phyloP scores from a whole-genome alignment of 2,329 filamentous ascomycete species.

The Claviceps humidiphila region DNA sequence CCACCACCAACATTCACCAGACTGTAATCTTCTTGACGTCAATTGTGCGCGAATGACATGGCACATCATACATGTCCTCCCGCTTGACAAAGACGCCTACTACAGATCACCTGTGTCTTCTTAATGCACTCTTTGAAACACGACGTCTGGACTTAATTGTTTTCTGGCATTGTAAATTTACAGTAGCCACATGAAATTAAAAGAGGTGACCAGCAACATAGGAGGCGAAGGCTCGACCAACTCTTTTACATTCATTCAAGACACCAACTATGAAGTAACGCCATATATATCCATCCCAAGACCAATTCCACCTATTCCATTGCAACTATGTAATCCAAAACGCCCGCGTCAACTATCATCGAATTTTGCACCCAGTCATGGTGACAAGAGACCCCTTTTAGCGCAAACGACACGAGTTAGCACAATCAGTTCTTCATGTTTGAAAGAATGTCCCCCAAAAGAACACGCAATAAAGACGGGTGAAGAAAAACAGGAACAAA shows the following conservation, averaged over 20 bases:
- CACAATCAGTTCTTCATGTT: neutral
- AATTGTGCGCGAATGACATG: no score
- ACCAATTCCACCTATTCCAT: neutral
- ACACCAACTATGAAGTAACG: neutral
- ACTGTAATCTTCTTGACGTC: no score
- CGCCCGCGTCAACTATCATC: neutral
- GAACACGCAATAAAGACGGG: neutral
- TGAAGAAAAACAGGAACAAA: constrained; percentile 1
- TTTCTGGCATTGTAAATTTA: no score
- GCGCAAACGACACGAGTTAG: neutral
- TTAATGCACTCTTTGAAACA: no score
- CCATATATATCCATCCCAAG: neutral
- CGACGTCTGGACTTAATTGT: no score
- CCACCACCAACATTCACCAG: no score
- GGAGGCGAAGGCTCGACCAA: neutral
- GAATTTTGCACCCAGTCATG: no score
- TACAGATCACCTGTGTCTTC: no score
- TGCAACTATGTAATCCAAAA: neutral
- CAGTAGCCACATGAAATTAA: no score
- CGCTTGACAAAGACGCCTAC: no score
- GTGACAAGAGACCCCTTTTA: neutral
- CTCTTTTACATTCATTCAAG: no score
- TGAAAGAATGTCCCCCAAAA: neutral
- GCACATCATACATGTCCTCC: no score
- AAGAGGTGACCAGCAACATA: neutral